phyloP scores from a whole-genome alignment of 2,329 filamentous ascomycete genomes.

The Coniella vitis region DNA sequence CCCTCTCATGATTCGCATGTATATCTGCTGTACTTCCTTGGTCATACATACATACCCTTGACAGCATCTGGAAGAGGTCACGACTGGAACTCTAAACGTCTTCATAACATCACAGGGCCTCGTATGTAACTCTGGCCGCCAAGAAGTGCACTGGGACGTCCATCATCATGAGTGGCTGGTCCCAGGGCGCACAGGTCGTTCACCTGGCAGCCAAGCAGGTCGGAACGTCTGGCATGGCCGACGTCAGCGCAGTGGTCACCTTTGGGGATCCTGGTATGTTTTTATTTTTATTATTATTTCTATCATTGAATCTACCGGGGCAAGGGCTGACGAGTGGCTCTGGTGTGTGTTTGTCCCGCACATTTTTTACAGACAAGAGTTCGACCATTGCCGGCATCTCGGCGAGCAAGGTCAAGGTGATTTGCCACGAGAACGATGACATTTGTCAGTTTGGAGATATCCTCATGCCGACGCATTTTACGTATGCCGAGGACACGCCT shows the following conservation, averaged over 20 bases:
- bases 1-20: no score
- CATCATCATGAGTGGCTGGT: constrained; percentile 35
- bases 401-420: constrained; percentile 15
- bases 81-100: no score
- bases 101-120: no score
- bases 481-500: constrained; percentile 19
- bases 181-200: constrained; percentile 25
- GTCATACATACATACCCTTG: no score
- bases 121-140: constrained; percentile 22
- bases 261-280: constrained; percentile 24
- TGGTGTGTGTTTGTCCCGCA: no score
- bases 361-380: constrained; percentile 18
- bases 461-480: constrained; percentile 22
- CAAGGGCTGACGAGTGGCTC: no score
- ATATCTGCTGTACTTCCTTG: no score
- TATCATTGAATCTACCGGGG: no score
- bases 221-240: constrained; percentile 10
- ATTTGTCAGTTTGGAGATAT: constrained; percentile 23
- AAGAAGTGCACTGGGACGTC: constrained; percentile 31
- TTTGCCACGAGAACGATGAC: constrained; percentile 21
- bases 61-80: no score
- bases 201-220: constrained; percentile 22
- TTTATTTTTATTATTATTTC: no score
- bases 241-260: constrained; percentile 21
- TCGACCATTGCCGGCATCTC: constrained; percentile 14